Evolutionary conservation across 1,284 basidiomycete genomes (phyloP).

Genomic region (Melampsora abietis-canadensis): DNA sequence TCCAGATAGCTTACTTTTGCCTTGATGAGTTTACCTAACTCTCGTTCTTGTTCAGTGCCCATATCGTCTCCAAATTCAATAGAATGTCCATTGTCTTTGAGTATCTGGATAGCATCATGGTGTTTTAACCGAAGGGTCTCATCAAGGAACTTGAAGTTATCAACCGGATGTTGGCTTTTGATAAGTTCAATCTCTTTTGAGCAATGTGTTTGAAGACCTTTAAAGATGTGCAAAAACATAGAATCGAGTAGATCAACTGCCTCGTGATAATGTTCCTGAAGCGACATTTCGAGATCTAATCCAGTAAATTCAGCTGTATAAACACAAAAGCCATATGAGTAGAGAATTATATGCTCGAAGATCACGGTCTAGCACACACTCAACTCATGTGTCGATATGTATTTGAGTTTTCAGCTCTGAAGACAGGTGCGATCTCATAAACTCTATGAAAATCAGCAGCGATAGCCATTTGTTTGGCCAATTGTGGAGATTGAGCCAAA

Average conservation of each 20-base stretch:
- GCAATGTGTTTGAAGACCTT: conserved; percentile 62
- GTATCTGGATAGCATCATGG: conserved; percentile 77
- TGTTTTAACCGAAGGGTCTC: conserved; percentile 65
- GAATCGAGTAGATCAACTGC: conserved; percentile 52
- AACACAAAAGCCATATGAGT: background rate
- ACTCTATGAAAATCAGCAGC: conserved; percentile 96
- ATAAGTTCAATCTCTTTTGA: conserved; percentile 75
- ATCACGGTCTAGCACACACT: background rate
- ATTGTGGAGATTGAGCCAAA: conserved; percentile 93
- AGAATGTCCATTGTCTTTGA: conserved; percentile 53
- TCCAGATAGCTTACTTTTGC: conserved; percentile 13
- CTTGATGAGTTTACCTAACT: conserved; percentile 35
- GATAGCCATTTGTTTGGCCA: conserved; percentile 99
- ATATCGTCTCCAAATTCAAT: conserved; percentile 68
- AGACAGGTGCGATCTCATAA: conserved; percentile 92
- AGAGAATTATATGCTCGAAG: background rate
- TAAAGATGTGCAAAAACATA: conserved; percentile 53
- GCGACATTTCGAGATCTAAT: conserved; percentile 97
- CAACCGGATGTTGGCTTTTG: conserved; percentile 81
- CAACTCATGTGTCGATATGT: conserved; percentile 87
- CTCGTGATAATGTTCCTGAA: conserved; percentile 97
- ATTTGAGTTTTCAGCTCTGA: conserved; percentile 97
- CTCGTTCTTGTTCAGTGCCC: conserved; percentile 56
- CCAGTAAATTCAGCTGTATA: conserved; percentile 85
- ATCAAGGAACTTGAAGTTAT: conserved; percentile 55